Base-by-base conservation (phyloP, 352 stramenopile species). In the Sclerospora graminicola region DNA sequence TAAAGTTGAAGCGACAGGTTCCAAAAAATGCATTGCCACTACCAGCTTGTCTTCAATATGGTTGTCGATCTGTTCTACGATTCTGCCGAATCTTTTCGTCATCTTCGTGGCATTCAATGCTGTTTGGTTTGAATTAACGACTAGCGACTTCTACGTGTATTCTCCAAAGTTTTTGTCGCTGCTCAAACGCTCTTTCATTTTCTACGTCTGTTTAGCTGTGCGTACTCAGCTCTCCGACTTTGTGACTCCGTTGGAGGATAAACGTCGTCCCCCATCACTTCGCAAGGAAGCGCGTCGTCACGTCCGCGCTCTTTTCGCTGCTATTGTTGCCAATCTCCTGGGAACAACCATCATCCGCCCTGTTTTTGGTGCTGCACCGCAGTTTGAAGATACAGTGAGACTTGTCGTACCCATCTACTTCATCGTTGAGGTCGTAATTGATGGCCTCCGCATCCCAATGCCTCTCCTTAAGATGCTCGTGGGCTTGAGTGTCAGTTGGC, bases 301-400 rank as follows among this genome's bases (percentile, higher is more conserved):
- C 45, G 33, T 35, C 11, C 70, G 75, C 44, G 59, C 66, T 29
- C 52, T 87, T 21, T 57, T 69, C 29, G 67, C 72, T 41, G 67
- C 65, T 2, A 59, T 83, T 30, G 44, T 62, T 20, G 72, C 73
- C 26, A 87, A 85, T 60, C 74, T 72, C 28, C 65, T 76, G 7
- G 75, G 75, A 13, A 82, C 72, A 38, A 68, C 60, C 9, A 60
- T 84, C 28, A 87, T 84, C 42, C 69, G 72, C 8, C 70, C 69
- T 13, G 44, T 76, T 2, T 82, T 82, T 16, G 64, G 69, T n/a
- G 57, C 66, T 8, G 44, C 63, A 4, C 75, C 70, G 14, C 58
- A 80, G 30, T 69, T 80, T 51, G 68, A 77, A 40, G 62, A 80
- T 20, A 87, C 73, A 3, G 50, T 79, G 24, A 50, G 63, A 21